These are phyloP conservation scores for Fusarium humuli DNA, from an alignment of 2,329 filamentous ascomycete genomes.

Conservation along the genomic window DNA sequence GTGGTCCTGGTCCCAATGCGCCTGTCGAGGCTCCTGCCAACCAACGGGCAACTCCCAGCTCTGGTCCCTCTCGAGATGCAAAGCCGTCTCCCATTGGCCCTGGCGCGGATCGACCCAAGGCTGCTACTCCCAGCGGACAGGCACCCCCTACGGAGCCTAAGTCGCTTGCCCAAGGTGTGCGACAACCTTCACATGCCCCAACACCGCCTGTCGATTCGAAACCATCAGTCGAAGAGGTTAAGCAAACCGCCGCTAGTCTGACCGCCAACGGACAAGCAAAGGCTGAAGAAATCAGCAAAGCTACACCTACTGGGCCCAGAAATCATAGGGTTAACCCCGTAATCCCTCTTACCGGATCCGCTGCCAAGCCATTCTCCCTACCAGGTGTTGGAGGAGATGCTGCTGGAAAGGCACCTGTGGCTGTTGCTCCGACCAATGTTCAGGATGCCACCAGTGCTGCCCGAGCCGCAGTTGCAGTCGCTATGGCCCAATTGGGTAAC, in stretches of 20 bases:
- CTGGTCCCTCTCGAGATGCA: constrained; percentile 50
- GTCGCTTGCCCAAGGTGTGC: constrained; percentile 58
- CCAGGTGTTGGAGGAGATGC: constrained; percentile 49
- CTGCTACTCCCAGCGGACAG: constrained; percentile 59
- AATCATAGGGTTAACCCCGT: constrained; percentile 71
- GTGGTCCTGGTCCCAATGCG: constrained; percentile 51
- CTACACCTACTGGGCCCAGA: constrained; percentile 62
- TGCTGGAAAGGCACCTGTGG: constrained; percentile 52
- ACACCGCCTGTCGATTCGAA: constrained; percentile 77
- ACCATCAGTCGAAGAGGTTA: constrained; percentile 63
- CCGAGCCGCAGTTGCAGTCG: constrained; percentile 80
- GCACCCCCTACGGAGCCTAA: constrained; percentile 67
- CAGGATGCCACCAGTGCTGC: constrained; percentile 79
- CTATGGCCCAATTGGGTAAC: constrained; percentile 76
- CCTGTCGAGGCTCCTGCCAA: constrained; percentile 69
- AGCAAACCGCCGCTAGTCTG: constrained; percentile 58
- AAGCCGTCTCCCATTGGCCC: constrained; percentile 66
- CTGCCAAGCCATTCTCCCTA: constrained; percentile 54
- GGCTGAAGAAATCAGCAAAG: constrained; percentile 52
- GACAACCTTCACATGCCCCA: constrained; percentile 64
- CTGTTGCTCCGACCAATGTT: constrained; percentile 56
- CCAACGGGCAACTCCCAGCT: constrained; percentile 64
- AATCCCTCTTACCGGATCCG: constrained; percentile 69
- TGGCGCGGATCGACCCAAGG: constrained; percentile 61
- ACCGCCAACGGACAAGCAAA: constrained; percentile 53